Evolutionary conservation across 208 protist species (phyloP).

Genomic region (Crithidia mellificae): DNA sequence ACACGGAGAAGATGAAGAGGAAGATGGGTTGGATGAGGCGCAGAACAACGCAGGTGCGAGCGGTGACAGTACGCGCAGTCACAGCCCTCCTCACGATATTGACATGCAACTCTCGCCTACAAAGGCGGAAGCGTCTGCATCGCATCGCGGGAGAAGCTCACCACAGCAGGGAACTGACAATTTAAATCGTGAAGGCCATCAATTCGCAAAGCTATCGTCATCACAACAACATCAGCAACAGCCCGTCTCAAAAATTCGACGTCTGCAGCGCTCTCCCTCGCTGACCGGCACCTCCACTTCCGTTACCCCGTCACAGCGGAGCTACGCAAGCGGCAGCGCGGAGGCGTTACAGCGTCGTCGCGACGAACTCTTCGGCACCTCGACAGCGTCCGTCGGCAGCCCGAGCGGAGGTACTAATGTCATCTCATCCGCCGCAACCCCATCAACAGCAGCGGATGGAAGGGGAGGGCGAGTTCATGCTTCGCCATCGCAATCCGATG

Average conservation of each 20-base stretch:
- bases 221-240: conserved; percentile 6
- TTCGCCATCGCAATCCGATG: no score
- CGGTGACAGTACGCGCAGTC: not conserved
- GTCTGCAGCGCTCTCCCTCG: conserved; percentile 24
- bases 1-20: not conserved
- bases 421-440: no score
- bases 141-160: no score
- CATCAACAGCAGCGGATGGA: no score
- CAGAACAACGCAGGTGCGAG: not conserved
- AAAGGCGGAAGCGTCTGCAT: no score
- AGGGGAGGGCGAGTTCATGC: no score
- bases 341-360: conserved; percentile 62
- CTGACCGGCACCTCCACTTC: conserved; percentile 24
- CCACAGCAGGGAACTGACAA: no score
- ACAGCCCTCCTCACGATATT: no score
- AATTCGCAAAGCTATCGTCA: no score
- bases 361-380: conserved; percentile 47
- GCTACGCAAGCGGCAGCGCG: conserved; percentile 43
- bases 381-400: not conserved
- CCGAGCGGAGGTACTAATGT: no score
- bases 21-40: no score
- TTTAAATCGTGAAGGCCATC: no score
- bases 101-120: not conserved
- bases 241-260: not conserved
- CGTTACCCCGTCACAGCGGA: conserved; percentile 28